phyloP scores from a whole-genome alignment of 176 grass and related monocot species.

The Neostapfia colusana region DNA sequence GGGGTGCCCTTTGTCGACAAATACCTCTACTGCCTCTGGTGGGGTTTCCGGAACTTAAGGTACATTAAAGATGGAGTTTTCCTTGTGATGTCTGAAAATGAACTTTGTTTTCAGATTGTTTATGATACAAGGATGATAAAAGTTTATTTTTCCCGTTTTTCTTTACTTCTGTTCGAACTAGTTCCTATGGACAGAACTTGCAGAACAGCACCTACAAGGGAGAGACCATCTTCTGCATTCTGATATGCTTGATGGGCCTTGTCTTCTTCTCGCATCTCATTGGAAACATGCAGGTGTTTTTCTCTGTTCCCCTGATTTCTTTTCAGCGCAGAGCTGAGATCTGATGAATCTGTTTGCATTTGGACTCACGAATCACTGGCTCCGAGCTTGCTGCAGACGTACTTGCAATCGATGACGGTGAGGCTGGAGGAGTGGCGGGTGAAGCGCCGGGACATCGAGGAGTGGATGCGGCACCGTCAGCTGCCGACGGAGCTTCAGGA shows the following conservation, averaged over 20 bases:
- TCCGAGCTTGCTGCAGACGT: slow-evolving; percentile 50
- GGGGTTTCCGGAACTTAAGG: slow-evolving; percentile 88
- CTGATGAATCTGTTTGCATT: too few species aligned
- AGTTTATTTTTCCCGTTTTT: too few species aligned
- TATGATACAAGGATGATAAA: background rate
- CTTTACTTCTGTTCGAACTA: slow-evolving; percentile 29
- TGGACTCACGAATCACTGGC: background rate
- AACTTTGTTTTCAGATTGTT: background rate
- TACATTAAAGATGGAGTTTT: slow-evolving; percentile 17
- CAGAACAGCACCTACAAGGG: slow-evolving; percentile 74
- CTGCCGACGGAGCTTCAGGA: slow-evolving; percentile 82
- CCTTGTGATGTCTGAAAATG: background rate
- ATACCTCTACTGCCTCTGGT: slow-evolving; percentile 99
- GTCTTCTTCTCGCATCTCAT: slow-evolving; percentile 98
- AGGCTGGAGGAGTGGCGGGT: slow-evolving; percentile 94
- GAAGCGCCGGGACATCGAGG: slow-evolving; percentile 80
- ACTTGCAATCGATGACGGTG: slow-evolving; percentile 83
- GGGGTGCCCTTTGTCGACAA: slow-evolving; percentile 63
- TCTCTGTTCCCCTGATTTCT: background rate
- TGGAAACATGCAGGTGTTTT: slow-evolving; percentile 93
- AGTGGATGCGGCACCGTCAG: slow-evolving; percentile 98
- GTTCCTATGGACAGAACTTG: slow-evolving; percentile 91
- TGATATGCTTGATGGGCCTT: slow-evolving; percentile 87
- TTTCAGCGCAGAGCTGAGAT: too few species aligned
- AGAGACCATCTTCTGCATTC: slow-evolving; percentile 87